Evolutionary conservation across 352 stramenopile genomes (phyloP).

Genomic region (Pythium myriotylum): DNA sequence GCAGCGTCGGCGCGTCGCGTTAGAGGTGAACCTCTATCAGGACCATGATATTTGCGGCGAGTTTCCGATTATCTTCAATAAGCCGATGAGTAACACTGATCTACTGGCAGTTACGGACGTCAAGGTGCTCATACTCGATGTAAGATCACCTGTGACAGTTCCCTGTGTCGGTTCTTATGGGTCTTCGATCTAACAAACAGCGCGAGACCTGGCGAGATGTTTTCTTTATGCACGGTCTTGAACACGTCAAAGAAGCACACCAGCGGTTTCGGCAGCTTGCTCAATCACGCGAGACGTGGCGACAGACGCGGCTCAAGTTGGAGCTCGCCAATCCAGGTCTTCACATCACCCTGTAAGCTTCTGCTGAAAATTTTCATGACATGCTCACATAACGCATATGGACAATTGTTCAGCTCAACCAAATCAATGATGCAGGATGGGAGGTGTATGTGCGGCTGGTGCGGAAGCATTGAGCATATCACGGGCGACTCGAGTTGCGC

Average conservation of each 20-base stretch:
- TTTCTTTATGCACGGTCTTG: constrained; percentile 74
- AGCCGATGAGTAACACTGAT: constrained; percentile 57
- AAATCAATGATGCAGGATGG: constrained; percentile 86
- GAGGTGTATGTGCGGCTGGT: constrained; percentile 83
- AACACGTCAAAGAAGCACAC: constrained; percentile 62
- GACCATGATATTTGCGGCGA: constrained; percentile 82
- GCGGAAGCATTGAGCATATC: constrained; percentile 70
- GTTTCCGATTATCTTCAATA: constrained; percentile 69
- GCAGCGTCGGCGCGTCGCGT: constrained; percentile 47
- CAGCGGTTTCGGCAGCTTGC: constrained; percentile 61
- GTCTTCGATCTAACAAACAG: constrained; percentile 29
- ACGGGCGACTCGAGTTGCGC: constrained; percentile 57
- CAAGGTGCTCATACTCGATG: constrained; percentile 80
- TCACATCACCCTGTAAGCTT: constrained; percentile 64
- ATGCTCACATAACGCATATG: not conserved
- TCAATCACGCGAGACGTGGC: constrained; percentile 73
- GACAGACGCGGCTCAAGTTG: constrained; percentile 74
- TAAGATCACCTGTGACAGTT: constrained; percentile 25
- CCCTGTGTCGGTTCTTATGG: constrained; percentile 3
- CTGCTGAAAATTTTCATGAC: too few species aligned
- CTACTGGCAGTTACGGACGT: constrained; percentile 79
- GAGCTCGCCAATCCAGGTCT: constrained; percentile 68
- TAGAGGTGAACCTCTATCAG: constrained; percentile 81
- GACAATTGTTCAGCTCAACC: constrained; percentile 48
- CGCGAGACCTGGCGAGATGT: constrained; percentile 80